phyloP scores from a whole-genome alignment of 495 filamentous ascomycete species.

The Amniculicola lignicola region DNA sequence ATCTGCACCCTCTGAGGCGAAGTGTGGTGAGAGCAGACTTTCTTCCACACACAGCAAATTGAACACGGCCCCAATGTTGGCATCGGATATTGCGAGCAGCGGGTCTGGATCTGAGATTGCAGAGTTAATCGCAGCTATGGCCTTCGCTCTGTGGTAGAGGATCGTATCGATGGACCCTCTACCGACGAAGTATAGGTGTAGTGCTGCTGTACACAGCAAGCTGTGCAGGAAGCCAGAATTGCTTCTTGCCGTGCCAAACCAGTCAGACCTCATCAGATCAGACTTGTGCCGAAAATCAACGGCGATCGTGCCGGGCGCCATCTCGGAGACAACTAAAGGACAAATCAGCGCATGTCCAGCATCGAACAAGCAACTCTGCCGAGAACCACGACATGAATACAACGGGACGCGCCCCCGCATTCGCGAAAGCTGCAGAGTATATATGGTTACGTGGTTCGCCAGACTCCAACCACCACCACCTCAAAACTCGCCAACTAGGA shows the following conservation, averaged over 20 bases:
- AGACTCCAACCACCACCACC: slow-evolving; percentile 2
- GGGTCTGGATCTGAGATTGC: slow-evolving; percentile 31
- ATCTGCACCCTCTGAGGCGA: slow-evolving; percentile 8
- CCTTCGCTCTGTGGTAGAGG: slow-evolving; percentile 32
- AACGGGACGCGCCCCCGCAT: background rate
- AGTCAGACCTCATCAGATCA: slow-evolving; percentile 34
- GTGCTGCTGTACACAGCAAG: slow-evolving; percentile 34
- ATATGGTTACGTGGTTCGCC: background rate
- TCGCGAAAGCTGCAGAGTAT: background rate
- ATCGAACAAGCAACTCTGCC: background rate
- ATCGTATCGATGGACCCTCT: slow-evolving; percentile 31
- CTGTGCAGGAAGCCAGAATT: slow-evolving; percentile 37
- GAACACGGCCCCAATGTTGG: slow-evolving; percentile 38
- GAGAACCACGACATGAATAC: too few relatives aligned
- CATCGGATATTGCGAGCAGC: slow-evolving; percentile 30
- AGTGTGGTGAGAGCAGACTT: slow-evolving; percentile 28
- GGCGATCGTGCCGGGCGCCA: slow-evolving; percentile 29
- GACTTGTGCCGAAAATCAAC: slow-evolving; percentile 36
- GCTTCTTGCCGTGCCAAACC: slow-evolving; percentile 34
- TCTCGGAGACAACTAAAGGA: slow-evolving; percentile 28
- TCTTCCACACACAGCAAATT: slow-evolving; percentile 36
- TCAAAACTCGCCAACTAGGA: background rate
- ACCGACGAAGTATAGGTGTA: slow-evolving; percentile 34
- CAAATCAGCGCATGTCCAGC: slow-evolving; percentile 15
- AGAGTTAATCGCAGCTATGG: slow-evolving; percentile 34